Conservation (phyloP, 2,329 filamentous ascomycete species). For the Colletotrichum shisoi region DNA sequence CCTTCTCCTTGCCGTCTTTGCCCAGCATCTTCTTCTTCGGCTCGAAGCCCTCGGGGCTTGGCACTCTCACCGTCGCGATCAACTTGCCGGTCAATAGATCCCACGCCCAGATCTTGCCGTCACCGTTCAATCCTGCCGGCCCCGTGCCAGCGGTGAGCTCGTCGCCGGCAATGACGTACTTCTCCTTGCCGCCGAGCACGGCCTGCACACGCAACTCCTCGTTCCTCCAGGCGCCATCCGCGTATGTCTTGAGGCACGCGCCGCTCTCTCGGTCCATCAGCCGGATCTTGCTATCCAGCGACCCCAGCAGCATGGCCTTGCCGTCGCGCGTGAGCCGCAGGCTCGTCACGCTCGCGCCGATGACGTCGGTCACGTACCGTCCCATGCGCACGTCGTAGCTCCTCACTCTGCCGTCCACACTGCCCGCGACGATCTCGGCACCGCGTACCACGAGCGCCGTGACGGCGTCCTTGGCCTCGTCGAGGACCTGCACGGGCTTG, state of each 20-base stretch:
- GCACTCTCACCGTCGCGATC: conserved; percentile 66
- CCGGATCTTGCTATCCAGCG: conserved; percentile 77
- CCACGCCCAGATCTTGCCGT: conserved; percentile 80
- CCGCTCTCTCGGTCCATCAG: conserved; percentile 83
- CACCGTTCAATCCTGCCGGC: conserved; percentile 44
- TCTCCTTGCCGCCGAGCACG: conserved; percentile 77
- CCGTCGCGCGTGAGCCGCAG: conserved; percentile 75
- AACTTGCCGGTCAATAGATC: conserved; percentile 79
- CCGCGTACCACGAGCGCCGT: conserved; percentile 58
- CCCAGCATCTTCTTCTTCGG: conserved; percentile 63
- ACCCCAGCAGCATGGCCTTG: conserved; percentile 76
- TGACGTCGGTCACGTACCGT: conserved; percentile 71
- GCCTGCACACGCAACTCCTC: conserved; percentile 77
- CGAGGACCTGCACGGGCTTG: conserved; percentile 75
- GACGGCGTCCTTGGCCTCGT: conserved; percentile 76
- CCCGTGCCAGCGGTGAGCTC: conserved; percentile 61
- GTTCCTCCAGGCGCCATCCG: conserved; percentile 66
- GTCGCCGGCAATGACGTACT: conserved; percentile 80
- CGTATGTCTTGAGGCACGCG: conserved; percentile 75
- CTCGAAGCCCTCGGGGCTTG: conserved; percentile 60
- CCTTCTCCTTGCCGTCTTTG: conserved; percentile 67
- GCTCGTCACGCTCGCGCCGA: conserved; percentile 77
- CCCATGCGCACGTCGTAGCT: conserved; percentile 86
- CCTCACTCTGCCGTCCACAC: conserved; percentile 83
- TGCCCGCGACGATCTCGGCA: conserved; percentile 73